Base-by-base conservation (phyloP, 306 rosid species). In the Cucumis cinereus region DNA sequence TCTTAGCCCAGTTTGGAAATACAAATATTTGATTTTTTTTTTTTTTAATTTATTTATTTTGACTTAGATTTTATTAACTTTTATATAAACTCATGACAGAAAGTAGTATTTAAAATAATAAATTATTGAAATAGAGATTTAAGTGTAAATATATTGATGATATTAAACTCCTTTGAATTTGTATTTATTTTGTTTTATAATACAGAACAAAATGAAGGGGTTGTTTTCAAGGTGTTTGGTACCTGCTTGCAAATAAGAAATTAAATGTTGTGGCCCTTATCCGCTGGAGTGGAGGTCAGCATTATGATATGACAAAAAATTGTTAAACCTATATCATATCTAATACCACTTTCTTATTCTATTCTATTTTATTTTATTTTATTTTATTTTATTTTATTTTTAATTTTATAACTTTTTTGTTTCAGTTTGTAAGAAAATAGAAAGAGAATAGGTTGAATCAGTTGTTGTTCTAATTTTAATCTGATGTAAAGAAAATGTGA, bases 141-240 rank as follows among this genome's bases (percentile, higher is more conserved):
- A 45, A 14, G 36, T 12, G 0, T 1, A 59, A 7, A 14, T 30
- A 59, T 14, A 28, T n/a, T n/a, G n/a, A 26, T 26, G 8, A 24
- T 26, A 59, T 28, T 60, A 30, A 0, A 45, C 0, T 50, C 35
- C n/a, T 38, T 47, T 35, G 5, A 20, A 66, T 66, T n/a, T 38
- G 16, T n/a, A 19, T 38, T 38, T 20, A 9, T 3, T 10, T 64
- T 15, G 3, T 8, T 50, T 47, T 15, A 30, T 30, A 30, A 49
- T 79, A 87, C 80, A 94, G 98, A 89, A 88, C 79, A 94, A 84
- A 82, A 77, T 86, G 90, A 58, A 85, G 89, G 89, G 97, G 56
- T 84, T 90, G 75, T 83, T 94, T 77, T 89, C 93, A 78, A 89
- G 85, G 78, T 94, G 98, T 83, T 82, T 91, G 80, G 89, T 86